phyloP scores from a whole-genome alignment of 1,139 yeast species.

The Chernovozyma aurita region DNA sequence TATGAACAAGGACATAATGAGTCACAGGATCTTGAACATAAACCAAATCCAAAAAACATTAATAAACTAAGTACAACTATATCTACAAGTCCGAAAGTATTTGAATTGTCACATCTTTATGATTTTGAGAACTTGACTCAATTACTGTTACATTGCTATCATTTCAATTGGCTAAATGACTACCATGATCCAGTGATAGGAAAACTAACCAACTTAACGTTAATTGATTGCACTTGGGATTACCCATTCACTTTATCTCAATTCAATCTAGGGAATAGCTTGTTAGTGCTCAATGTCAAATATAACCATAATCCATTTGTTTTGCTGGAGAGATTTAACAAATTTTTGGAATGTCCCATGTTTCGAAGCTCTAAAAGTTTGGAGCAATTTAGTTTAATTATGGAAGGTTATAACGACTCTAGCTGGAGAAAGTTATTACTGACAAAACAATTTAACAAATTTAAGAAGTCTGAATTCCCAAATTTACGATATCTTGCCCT shows the following conservation, averaged over 20 bases:
- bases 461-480: conserved; percentile 17
- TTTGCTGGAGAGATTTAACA: conserved; percentile 33
- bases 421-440: conserved; percentile 13
- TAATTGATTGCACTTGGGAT: conserved; percentile 42
- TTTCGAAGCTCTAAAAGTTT: neutral
- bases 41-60: conserved; percentile 9
- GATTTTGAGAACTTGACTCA: conserved; percentile 18
- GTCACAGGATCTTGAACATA: conserved; percentile 26
- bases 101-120: conserved; percentile 19
- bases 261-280: conserved; percentile 24
- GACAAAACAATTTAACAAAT: conserved; percentile 13
- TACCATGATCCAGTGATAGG: conserved; percentile 5
- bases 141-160: conserved; percentile 25
- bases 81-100: conserved; percentile 6
- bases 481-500: conserved; percentile 16
- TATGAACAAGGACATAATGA: conserved; percentile 21
- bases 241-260: conserved; percentile 35
- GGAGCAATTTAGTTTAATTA: conserved; percentile 1
- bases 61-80: conserved; percentile 2
- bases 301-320: conserved; percentile 31
- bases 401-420: conserved; percentile 7
- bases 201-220: conserved; percentile 11
- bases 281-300: conserved; percentile 20
- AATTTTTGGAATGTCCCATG: conserved; percentile 19
- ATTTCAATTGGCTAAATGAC: conserved; percentile 28